Evolutionary conservation across 495 filamentous ascomycete species (phyloP), one percentile per base, ranked within the genome.

Genomic region (Lasiosphaeriaceae sp.): DNA sequence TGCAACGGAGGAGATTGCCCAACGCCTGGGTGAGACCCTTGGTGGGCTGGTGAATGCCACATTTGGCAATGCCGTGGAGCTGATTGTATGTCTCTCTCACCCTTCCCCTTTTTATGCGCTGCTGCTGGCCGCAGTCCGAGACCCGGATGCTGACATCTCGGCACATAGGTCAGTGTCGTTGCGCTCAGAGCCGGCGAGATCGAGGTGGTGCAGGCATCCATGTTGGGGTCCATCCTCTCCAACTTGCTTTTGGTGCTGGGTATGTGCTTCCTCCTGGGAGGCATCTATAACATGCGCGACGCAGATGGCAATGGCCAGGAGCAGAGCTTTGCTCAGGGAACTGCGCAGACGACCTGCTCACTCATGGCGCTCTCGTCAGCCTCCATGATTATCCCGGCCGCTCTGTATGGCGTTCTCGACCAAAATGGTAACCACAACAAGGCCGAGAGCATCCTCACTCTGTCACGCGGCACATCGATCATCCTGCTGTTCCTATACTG

Each of bases 61-160:
- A 7, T 96, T 96, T 75, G 94, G 94, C 41, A 98, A 98, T 79
- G 94, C 94, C 0, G 93, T 97, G n/a, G 94, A 98, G 66, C 73
- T 97, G 64, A 98, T 98, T 77, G 94, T 96, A 77, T 66, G 88
- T 67, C 7, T 22, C 60, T 60, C 55, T 59, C 31, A 52, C 35
- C 52, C 43, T 11, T 51, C 61, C 60, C 41, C 37, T 26, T 51
- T n/a, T 47, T 12, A 31, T 58, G 21, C 56, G 61, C 57, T 5
- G 39, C 26, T 31, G 4, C 4, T 9, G 4, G 39, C 39, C 14
- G n/a, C n/a, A 5, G 3, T 4, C 12, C n/a, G 39, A 14, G 14
- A 43, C 4, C 1, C 14, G 14, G 12, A 43, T 5, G 39, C 39
- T 43, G 69, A 61, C 44, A 41, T 50, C 22, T 26, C 24, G 58